These are phyloP conservation scores for Vicia villosa DNA, from an alignment of 306 rosid genomes.

Conservation along the genomic window DNA sequence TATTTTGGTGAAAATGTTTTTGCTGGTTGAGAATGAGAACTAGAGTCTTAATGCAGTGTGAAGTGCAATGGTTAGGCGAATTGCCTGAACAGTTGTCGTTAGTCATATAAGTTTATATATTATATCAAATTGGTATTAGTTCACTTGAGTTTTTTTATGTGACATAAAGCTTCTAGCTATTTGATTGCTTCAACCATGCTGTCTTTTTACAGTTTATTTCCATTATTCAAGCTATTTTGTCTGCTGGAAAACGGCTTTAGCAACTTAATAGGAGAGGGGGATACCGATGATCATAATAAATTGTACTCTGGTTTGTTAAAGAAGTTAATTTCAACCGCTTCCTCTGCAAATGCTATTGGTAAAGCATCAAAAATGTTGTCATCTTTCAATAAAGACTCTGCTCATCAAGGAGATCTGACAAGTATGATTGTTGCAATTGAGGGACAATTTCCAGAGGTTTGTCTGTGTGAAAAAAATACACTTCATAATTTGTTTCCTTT, in stretches of 20 bases:
- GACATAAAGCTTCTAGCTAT: too few species aligned
- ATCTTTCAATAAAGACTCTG: conserved; percentile 73
- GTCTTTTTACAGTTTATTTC: too few species aligned
- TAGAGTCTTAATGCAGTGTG: conserved; percentile 7
- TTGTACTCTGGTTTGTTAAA: conserved; percentile 61
- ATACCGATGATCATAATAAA: conserved; percentile 18
- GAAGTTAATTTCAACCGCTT: conserved; percentile 69
- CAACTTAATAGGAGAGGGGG: conserved; percentile 61
- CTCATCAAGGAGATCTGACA: conserved; percentile 67
- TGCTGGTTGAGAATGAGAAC: too few species aligned
- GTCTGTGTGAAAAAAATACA: conserved; percentile 24
- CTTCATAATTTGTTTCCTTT: conserved; percentile 25
- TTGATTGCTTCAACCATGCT: too few species aligned
- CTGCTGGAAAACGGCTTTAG: conserved; percentile 86
- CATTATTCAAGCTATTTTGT: too few species aligned
- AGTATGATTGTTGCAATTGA: conserved; percentile 59
- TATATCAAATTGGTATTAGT: conserved; percentile 12
- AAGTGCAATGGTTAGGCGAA: not conserved
- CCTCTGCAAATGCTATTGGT: conserved; percentile 62
- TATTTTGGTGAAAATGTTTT: too few species aligned
- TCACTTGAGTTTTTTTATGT: not conserved
- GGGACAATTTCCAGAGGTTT: conserved; percentile 79
- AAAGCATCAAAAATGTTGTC: conserved; percentile 82
- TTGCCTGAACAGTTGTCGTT: conserved; percentile 13
- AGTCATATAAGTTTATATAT: conserved; percentile 17